Conservation (phyloP, 345 rosid species). For the Salix caprea region DNA sequence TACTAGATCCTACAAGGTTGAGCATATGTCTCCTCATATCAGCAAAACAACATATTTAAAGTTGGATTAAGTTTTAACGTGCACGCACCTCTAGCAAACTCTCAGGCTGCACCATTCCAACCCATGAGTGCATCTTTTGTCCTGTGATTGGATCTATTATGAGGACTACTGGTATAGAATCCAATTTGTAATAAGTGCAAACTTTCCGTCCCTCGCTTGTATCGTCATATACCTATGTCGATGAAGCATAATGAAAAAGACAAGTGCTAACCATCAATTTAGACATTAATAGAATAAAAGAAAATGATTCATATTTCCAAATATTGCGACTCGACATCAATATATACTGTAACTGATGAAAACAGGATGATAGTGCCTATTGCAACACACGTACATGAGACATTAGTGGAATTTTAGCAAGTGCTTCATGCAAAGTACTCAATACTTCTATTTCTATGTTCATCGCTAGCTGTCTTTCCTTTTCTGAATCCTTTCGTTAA, state of each 20-base stretch:
- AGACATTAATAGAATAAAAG: not conserved
- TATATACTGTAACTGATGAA: not conserved
- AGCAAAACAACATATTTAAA: not conserved
- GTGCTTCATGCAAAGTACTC: not conserved
- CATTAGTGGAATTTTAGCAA: not conserved
- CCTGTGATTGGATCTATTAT: conserved; percentile 96
- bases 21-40: conserved; percentile 5
- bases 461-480: not conserved
- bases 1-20: conserved; percentile 58
- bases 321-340: not conserved
- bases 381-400: not conserved
- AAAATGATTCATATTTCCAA: conserved; percentile 1
- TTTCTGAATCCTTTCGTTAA: not conserved
- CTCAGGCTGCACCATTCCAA: conserved; percentile 91
- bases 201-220: conserved; percentile 90
- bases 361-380: not conserved
- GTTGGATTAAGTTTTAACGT: not conserved
- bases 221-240: conserved; percentile 73
- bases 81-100: conserved; percentile 65
- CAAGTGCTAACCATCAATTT: not conserved
- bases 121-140: conserved; percentile 85
- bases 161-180: conserved; percentile 81
- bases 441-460: not conserved
- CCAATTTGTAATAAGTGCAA: conserved; percentile 81
- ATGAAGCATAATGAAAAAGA: conserved; percentile 3